A percentile compares a stretch with the other conserved stretches of the same genome.
Evolutionary conservation across 2,329 filamentous ascomycete genomes (phyloP).

Genomic region (Juglanconis oblonga): DNA sequence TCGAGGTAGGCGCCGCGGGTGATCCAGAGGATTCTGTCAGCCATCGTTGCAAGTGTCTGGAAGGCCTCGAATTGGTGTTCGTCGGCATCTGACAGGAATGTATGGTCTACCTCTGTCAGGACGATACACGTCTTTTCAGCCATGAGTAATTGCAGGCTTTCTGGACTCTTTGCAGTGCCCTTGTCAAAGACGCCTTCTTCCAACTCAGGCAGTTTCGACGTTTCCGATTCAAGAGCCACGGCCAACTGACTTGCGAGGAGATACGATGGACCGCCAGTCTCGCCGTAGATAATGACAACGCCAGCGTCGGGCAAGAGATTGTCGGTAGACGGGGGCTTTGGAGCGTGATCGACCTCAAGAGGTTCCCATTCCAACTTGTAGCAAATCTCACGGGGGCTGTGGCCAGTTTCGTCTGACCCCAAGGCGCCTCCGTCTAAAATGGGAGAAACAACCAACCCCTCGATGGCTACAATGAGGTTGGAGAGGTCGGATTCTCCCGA

Average conservation of each 20-base stretch:
- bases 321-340: background rate
- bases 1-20: constrained; percentile 15
- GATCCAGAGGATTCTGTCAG: constrained; percentile 24
- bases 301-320: constrained; percentile 26
- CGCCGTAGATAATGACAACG: constrained; percentile 37
- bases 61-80: constrained; percentile 20
- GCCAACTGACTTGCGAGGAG: background rate
- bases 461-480: constrained; percentile 31
- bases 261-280: constrained; percentile 16
- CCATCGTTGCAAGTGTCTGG: constrained; percentile 13
- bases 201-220: background rate
- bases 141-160: background rate
- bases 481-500: constrained; percentile 20
- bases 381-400: constrained; percentile 39
- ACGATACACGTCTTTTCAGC: constrained; percentile 25
- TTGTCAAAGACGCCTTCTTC: background rate
- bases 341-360: background rate
- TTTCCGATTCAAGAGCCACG: background rate
- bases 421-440: constrained; percentile 32
- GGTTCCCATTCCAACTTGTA: constrained; percentile 47
- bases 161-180: background rate
- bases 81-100: constrained; percentile 23
- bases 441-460: constrained; percentile 37
- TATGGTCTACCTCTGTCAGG: constrained; percentile 26
- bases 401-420: constrained; percentile 25